Base-by-base conservation (phyloP, 2,329 filamentous ascomycete species). In the Tympanopsis confertula region DNA sequence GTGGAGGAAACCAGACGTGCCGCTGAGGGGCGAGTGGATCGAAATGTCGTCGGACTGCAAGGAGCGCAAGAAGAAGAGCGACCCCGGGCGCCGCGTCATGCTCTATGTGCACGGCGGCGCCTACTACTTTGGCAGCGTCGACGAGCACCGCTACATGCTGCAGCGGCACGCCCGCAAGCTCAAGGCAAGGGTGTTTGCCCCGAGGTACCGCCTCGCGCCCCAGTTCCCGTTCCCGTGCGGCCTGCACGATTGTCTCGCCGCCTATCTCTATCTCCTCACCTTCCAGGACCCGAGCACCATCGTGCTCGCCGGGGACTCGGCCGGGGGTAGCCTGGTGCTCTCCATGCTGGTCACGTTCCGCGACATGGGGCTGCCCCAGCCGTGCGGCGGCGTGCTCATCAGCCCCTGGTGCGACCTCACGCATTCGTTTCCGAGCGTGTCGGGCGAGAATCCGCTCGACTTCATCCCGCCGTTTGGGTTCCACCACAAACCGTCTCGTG, bases 131-230 rank as follows among this genome's bases (percentile, higher is more conserved):
- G 89, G 91, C 13, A 93, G 86, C 48, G 81, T 95, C 26, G 88
- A 95, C 53, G 88, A 94, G 58, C 89, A 96, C 63, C 79, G 91
- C n/a, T 96, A 96, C 61, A 89, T 96, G 67, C 78, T 98, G 69
- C 91, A 98, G 59, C 74, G 89, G 36, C 88, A 96, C 68, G 91
- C 91, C 19, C 74, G 91, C 38, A 96, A 96, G 61, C 69, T 98
- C 42, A 87, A 91, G 58, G 89, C 87, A 14, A 74, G 87, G 39
- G 82, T 95, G 5, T 78, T 96, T 56, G 87, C 89, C 17, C 83
- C 89, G 4, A 69, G 78, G 43, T 98, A 96, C 57, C 77, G 91
- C 29, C 69, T 98, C 20, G 77, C 91, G 4, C 91, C 89, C 2
- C 88, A 96, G 54, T 98, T 89, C 42, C 91, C 91, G 0, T 98